Base-by-base conservation (phyloP, 2,329 filamentous ascomycete species). In the Trichoderma semiorbis region DNA sequence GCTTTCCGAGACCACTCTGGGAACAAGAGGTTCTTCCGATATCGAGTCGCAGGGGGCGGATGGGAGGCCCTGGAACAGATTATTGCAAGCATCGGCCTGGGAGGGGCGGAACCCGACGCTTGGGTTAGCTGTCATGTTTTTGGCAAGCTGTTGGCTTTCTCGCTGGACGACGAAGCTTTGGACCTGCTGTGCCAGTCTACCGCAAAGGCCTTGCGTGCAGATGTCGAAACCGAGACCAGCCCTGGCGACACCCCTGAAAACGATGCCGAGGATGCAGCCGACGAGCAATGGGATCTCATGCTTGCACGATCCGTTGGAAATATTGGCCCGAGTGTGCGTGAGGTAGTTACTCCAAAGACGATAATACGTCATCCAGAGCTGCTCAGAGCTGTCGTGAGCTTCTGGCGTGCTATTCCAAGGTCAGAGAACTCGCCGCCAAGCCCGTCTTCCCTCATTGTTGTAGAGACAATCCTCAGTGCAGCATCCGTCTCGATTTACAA, bases 1-100 rank as follows among this genome's bases (percentile, higher is more conserved):
- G 90, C 90, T 16, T 87, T 99, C 75, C 88, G 90, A 69, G 90
- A 90, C 60, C 94, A 98, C 80, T 87, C 91, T 61, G 95, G 95
- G 24, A 99, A 98, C 81, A 89, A 91, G 77, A 89, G 93, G 76
- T 98, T 95, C 83, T 98, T 98, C 79, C 88, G 90, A 72, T 91
- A 90, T 75, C 87, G 90, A 75, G 89, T 97, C 34, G 88, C 93
- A 72, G 90, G 89, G 26, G 92, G 91, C 71, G 94, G 95, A 4
- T 97, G 94, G 91, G 86, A 90, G 74, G 88, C 90, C 8, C 80
- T 98, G 69, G 91, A 96, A 77, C 89, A 93, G 78, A 89, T 88
- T 7, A 87, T 95, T 82, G 88, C 88, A 73, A 90, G 89, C 79
- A 90, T 91, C 80, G 89, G 92, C 39, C 82, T 90, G 68, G 86